Conservation (phyloP, 225 moss, liverwort and hornwort genomes). For the Anthoceros angustus region DNA sequence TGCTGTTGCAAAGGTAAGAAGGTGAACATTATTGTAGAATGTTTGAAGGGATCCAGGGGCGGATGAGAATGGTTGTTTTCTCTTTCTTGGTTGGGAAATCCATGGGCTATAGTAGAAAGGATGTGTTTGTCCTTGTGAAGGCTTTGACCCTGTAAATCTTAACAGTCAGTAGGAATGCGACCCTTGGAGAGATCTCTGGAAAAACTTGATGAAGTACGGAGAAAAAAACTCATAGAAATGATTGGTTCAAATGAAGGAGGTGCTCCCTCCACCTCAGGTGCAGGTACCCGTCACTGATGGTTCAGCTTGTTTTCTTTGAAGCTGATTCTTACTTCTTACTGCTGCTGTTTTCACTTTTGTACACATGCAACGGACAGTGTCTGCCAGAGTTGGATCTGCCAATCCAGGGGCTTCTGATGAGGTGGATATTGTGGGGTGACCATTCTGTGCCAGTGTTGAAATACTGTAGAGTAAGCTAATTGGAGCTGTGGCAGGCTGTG, state of each 20-base stretch:
- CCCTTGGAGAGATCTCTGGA: conserved; percentile 82
- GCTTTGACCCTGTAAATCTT: not conserved
- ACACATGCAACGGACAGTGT: too few relatives aligned
- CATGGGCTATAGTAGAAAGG: too few relatives aligned
- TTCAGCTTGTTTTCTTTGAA: not conserved
- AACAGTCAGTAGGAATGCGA: conserved; percentile 68
- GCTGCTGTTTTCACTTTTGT: too few relatives aligned
- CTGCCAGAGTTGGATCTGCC: too few relatives aligned
- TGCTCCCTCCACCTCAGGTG: conserved; percentile 10
- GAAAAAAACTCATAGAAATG: conserved; percentile 78
- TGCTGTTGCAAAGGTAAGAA: conserved; percentile 60
- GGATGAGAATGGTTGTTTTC: too few relatives aligned
- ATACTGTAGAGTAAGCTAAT: not conserved
- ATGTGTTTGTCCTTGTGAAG: not conserved
- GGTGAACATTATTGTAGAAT: too few relatives aligned
- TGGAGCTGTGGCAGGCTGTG: conserved; percentile 11
- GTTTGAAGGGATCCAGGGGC: too few relatives aligned
- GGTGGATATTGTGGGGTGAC: too few relatives aligned
- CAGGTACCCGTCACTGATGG: conserved; percentile 17
- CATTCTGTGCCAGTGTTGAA: not conserved
- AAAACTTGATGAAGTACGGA: conserved; percentile 83
- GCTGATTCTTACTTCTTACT: too few relatives aligned
- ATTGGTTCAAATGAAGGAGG: conserved; percentile 38
- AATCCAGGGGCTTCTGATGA: too few relatives aligned
- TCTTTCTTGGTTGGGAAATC: too few relatives aligned